These are phyloP conservation scores for Leishmania arabica DNA, from an alignment of 208 protist species.

Conservation along the genomic window DNA sequence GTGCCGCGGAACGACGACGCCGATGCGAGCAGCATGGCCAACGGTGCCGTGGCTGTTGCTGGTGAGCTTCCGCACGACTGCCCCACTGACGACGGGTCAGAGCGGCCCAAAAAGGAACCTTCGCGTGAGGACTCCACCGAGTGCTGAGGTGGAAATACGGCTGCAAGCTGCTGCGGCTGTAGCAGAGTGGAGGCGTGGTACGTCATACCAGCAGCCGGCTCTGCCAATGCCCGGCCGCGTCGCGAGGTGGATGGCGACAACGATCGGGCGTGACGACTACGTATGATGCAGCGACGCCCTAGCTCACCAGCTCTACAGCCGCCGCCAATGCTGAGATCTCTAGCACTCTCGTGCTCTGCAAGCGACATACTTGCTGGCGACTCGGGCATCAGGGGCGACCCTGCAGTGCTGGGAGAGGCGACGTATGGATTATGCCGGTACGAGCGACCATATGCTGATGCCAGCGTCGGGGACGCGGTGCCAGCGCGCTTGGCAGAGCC, in stretches of 20 bases:
- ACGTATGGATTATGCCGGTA: constrained; percentile 35
- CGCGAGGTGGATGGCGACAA: background rate
- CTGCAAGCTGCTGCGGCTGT: background rate
- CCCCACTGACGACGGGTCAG: background rate
- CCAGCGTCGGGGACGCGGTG: background rate
- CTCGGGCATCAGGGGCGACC: background rate
- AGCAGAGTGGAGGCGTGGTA: background rate
- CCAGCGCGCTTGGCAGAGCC: background rate
- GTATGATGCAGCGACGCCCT: constrained; percentile 2
- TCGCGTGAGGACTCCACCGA: constrained; percentile 14
- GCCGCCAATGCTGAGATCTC: background rate
- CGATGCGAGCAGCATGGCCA: background rate
- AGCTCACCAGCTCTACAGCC: background rate
- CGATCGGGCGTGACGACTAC: background rate
- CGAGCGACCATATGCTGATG: background rate
- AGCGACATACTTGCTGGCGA: constrained; percentile 6
- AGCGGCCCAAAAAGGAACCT: background rate
- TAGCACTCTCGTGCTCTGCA: background rate
- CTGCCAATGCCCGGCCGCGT: background rate
- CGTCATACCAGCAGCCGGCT: background rate
- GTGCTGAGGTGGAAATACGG: background rate
- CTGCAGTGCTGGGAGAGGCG: constrained; percentile 8
- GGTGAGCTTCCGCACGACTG: background rate
- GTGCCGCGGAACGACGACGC: background rate
- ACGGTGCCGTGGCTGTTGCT: background rate